Base-by-base conservation (phyloP, 805 yeast species). In the Kockiozyma suomiensis region DNA sequence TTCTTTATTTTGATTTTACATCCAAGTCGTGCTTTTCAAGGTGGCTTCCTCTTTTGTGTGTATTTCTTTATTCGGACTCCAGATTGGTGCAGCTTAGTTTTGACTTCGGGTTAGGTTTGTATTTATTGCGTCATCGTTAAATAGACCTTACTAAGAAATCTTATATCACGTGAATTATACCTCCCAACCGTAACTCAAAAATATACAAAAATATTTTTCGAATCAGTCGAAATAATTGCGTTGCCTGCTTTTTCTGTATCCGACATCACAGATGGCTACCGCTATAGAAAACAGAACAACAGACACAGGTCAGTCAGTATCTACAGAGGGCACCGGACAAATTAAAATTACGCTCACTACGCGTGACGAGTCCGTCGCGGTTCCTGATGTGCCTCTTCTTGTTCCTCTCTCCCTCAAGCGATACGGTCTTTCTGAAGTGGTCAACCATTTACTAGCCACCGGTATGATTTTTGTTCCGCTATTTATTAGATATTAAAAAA, bases 341-440 rank as follows among this genome's bases (percentile, higher is more conserved):
- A 85, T 92, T 73, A 85, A 86, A 67, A 66, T 76, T 50, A 56
- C 54, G 10, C 86, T 90, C 75, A 84, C 88, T 77, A 92, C 97
- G 48, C 83, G 93, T 67, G 98, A 93, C 68, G 86, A 84, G 64
- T 70, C 83, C 17, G 73, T 93, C 50, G 87, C 86, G 47, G 90
- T 90, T 10, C 78, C 83, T 19, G 94, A 90, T 60, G 83, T 87
- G 53, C 96, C 99, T 13, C 79, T 94, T 56, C 88, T 81, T 71
- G 97, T 91, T 26, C 99, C 99, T 23, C 87, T 87, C 23, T 75
- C 87, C 2, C 80, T 94, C 67, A 91, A 89, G 68, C 83, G 98
- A 74, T 92, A 84, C 72, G 99, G 99, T 58, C 81, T 94, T 42
- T 90, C 97, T 3, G 98, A 94, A 75, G 86, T 94, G 72, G 97